Base-by-base conservation (phyloP, 768 basidiomycete genomes). In the Phylloporus rhodoxanthus region DNA sequence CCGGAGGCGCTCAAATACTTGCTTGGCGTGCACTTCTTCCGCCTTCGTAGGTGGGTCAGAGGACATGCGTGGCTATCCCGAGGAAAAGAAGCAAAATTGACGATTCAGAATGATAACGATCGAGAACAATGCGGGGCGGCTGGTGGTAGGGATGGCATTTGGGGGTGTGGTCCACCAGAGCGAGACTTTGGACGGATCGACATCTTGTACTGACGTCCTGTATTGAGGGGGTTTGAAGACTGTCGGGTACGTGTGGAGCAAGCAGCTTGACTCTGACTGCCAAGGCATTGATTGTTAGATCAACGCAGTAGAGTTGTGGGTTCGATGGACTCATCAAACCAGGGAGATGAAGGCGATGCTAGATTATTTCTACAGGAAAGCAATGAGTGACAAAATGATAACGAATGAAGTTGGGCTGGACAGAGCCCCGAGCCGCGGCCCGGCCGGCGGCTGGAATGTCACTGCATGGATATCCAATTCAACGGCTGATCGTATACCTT, bases 81-180 rank as follows among this genome's bases (percentile, higher is more conserved):
- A 60, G 20, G 61, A 66, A 36, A 61, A 61, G 19, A 52, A 49
- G 21, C 26, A 19, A 34, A 54, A 62, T 3, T 54, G 52, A 14
- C 49, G 44, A 20, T 41, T 52, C 8, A 40, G 2, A 54, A 23
- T 3, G 2, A 5, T 23, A 23, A 23, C 20, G 21, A 63, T 41
- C 8, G 66, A 66, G 49, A 58, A 63, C 25, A 57, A 38, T 20
- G 10, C 21, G 5, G 55, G 41, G n/a, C 15, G 20, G 15, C 44
- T 5, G 14, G 29, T 41, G 32, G 37, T n/a, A 26, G 40, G 23
- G 1, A 23, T 23, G 1, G 26, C n/a, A 42, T 15, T 25, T 13
- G 54, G 26, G 20, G 50, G 58, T 40, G 44, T 28, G 21, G 62
- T 58, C 3, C 62, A 60, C 62, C 63, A 59, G 32, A 59, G 48